Conservation (phyloP, 2,329 filamentous ascomycete species). For the Scedosporium dehoogii region DNA sequence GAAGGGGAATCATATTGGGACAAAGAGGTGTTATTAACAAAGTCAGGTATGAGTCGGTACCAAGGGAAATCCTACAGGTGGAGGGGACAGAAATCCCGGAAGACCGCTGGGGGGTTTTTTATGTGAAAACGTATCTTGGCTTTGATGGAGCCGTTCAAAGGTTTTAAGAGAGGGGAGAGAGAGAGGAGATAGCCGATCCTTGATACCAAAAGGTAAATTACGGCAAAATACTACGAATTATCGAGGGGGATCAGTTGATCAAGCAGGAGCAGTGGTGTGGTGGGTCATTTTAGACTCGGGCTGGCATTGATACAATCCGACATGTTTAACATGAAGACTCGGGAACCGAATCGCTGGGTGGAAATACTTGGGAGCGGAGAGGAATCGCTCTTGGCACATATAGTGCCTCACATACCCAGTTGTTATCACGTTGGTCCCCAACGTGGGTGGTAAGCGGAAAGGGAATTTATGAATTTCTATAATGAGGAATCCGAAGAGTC, state of each 20-base stretch:
- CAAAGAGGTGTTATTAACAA: no score
- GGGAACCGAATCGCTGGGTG: no score
- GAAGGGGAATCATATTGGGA: no score
- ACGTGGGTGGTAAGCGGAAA: background rate
- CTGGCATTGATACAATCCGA: background rate
- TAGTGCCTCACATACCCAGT: no score
- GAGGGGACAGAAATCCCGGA: no score
- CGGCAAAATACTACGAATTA: background rate
- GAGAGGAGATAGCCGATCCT: no score
- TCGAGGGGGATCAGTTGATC: background rate
- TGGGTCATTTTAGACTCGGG: background rate
- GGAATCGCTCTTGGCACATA: background rate
- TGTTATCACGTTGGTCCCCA: background rate
- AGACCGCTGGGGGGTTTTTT: no score
- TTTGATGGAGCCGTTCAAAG: no score
- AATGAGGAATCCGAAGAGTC: background rate
- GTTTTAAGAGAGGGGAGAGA: no score
- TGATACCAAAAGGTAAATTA: background rate
- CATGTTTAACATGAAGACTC: background rate
- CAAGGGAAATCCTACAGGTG: no score
- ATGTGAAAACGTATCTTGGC: no score
- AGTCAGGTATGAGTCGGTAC: no score
- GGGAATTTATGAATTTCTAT: background rate
- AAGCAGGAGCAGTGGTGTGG: background rate
- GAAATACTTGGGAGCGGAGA: background rate